These are phyloP conservation scores for Hymenoscyphus fraxineus DNA, from an alignment of 2,329 filamentous ascomycete species.

Conservation along the genomic window DNA sequence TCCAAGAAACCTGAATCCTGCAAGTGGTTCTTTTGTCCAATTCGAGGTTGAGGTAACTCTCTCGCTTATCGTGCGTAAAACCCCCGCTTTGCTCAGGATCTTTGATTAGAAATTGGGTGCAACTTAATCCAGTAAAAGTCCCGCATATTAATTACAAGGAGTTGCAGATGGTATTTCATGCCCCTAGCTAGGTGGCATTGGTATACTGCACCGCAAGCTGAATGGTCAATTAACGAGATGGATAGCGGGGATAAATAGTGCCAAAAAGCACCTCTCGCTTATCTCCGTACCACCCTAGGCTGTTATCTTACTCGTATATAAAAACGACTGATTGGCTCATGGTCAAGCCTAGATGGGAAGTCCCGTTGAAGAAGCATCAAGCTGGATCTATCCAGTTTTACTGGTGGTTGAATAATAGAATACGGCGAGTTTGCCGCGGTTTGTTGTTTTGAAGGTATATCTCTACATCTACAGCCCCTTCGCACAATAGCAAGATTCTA, in stretches of 20 bases:
- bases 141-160: too few species aligned
- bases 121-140: too few species aligned
- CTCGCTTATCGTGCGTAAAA: not conserved
- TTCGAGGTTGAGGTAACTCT: not conserved
- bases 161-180: too few species aligned
- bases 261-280: too few species aligned
- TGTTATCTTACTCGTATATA: not conserved
- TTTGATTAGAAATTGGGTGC: too few species aligned
- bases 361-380: not conserved
- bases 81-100: too few species aligned
- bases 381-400: not conserved
- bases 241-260: too few species aligned
- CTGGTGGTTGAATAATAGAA: not conserved
- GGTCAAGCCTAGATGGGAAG: not conserved
- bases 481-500: not conserved
- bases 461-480: not conserved
- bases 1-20: too few species aligned
- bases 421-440: not conserved
- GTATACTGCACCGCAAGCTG: too few species aligned
- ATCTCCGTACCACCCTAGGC: not conserved
- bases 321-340: not conserved
- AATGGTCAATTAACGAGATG: too few species aligned
- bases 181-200: too few species aligned
- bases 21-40: too few species aligned
- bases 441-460: not conserved